Evolutionary conservation across 2,329 filamentous ascomycete genomes (phyloP).

Genomic region (Pleochaeta shiraiana): DNA sequence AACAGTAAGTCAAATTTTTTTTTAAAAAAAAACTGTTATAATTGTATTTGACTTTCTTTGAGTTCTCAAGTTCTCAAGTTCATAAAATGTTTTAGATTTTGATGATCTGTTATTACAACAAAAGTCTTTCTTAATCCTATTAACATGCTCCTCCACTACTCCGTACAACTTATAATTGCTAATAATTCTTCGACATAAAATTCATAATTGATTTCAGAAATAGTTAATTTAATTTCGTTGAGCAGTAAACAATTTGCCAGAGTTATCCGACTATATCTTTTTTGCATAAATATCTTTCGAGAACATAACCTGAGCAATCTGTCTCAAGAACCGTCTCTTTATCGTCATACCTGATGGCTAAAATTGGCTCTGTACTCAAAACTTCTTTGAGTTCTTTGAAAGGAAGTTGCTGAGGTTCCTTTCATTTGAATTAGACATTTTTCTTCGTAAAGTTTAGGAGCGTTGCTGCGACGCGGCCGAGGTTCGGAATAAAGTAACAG

Average conservation of each 20-base stretch:
- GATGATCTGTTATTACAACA: neutral
- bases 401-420: neutral
- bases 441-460: neutral
- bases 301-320: neutral
- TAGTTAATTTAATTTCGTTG: neutral
- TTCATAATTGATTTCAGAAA: neutral
- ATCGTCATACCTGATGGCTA: neutral
- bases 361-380: neutral
- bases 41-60: neutral
- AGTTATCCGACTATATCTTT: neutral
- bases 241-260: neutral
- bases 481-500: constrained; percentile 1
- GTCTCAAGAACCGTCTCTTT: neutral
- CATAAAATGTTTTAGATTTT: neutral
- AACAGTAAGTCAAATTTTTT: neutral
- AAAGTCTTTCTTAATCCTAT: neutral
- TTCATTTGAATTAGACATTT: neutral
- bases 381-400: neutral
- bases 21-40: neutral
- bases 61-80: neutral
- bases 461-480: neutral
- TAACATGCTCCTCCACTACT: neutral
- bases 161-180: neutral
- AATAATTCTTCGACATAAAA: neutral
- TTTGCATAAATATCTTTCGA: neutral